Base-by-base conservation (phyloP, 805 yeast species). In the Vanderwaltozyma polyspora region DNA sequence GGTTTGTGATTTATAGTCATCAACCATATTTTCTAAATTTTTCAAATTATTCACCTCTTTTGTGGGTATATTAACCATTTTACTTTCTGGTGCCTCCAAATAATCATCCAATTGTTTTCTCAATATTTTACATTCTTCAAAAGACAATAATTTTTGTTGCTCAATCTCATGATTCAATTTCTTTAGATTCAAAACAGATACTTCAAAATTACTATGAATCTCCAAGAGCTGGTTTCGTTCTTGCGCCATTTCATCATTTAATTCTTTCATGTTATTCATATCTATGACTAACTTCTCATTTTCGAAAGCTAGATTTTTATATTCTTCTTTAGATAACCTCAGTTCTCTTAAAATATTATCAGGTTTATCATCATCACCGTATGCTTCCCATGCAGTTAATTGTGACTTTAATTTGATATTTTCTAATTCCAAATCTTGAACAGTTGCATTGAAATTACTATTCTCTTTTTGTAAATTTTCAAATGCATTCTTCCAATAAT, bases 71-170 rank as follows among this genome's bases (percentile, higher is more conserved):
- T 21, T 7, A 21, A 8, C 11, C 45, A 36, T 28, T 44, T 29
- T 23, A 13, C 12, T n/a, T 6, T 14, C 19, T 2, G 43, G 43
- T 24, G 42, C 43, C 21, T 39, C 28, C 6, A 45, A 34, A 4
- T 15, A 15, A 14, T 25, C 27, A 12, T 74, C 68, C 33, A 79
- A 50, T 52, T 75, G 78, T 27, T 63, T 64, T 38, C 80, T 62
- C 34, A 80, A 56, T 37, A 75, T 65, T 35, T 66, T 71, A 19
- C 76, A 67, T 47, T 80, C 87, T 40, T 71, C 73, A 17, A 60
- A 46, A n/a, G 76, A 68, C 28, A 79, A 57, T 3, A 60, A 47
- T 33, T 65, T 65, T 37, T 75, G 77, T 34, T 70, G 67, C 32
- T 72, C 72, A 5, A 71, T 49, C 36, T 76, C 68, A 55, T 39